phyloP scores from a whole-genome alignment of 768 basidiomycete species.

The Phanerodontia chrysosporium region DNA sequence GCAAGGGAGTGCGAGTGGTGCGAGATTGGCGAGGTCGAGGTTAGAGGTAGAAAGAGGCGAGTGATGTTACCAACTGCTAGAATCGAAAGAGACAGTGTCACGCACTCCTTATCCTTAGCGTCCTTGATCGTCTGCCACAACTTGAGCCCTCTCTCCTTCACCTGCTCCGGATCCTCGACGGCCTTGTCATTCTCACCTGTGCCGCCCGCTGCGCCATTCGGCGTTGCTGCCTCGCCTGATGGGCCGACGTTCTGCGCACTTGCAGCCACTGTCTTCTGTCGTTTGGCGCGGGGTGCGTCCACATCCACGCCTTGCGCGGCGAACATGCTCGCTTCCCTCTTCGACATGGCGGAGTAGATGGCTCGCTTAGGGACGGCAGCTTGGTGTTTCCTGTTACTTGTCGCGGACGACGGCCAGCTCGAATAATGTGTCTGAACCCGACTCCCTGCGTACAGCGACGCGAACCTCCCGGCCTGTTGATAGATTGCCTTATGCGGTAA shows the following conservation, averaged over 20 bases:
- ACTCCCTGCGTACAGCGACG: slow-evolving; percentile 2
- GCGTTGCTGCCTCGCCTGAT: slow-evolving; percentile 21
- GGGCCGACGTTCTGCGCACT: background rate
- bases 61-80: slow-evolving; percentile 11
- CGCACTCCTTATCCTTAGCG: slow-evolving; percentile 86
- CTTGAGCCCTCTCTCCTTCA: slow-evolving; percentile 65
- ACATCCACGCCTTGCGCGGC: slow-evolving; percentile 34
- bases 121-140: slow-evolving; percentile 79
- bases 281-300: slow-evolving; percentile 47
- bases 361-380: background rate
- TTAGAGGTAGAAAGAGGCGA: background rate
- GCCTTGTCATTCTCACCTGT: slow-evolving; percentile 24
- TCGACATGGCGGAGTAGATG: slow-evolving; percentile 33
- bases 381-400: background rate
- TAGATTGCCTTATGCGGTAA: background rate
- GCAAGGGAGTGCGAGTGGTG: background rate
- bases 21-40: background rate
- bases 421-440: slow-evolving; percentile 5
- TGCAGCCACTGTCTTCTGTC: slow-evolving; percentile 32
- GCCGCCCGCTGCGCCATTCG: slow-evolving; percentile 31
- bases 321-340: slow-evolving; percentile 45
- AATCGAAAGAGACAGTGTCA: slow-evolving; percentile 43
- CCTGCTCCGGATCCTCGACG: slow-evolving; percentile 28
- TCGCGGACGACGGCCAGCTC: background rate
- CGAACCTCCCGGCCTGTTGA: slow-evolving; percentile 1